These are phyloP conservation scores for Microbotryum silenes-acaulis DNA, from an alignment of 1,284 basidiomycete species.

Conservation along the genomic window DNA sequence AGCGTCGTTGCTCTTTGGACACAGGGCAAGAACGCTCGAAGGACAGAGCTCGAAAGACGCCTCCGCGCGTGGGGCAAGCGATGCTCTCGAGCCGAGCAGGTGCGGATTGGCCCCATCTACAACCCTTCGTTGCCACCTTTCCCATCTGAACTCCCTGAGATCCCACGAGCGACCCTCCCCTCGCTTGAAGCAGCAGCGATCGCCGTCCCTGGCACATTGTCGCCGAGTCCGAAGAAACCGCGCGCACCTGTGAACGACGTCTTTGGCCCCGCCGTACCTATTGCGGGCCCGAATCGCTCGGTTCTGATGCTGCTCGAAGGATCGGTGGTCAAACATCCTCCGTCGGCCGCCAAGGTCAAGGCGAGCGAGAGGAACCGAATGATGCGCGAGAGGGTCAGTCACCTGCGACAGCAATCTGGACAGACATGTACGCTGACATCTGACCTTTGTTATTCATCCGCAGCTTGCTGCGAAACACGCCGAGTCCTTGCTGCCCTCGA, in stretches of 20 bases:
- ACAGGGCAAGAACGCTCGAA: slow-evolving; percentile 22
- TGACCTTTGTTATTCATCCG: not conserved
- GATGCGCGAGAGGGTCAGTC: slow-evolving; percentile 15
- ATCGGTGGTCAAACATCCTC: slow-evolving; percentile 5
- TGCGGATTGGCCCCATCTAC: not conserved
- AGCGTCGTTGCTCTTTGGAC: slow-evolving; percentile 31
- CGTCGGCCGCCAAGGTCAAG: not conserved
- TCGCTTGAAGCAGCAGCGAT: slow-evolving; percentile 15
- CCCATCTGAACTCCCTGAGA: not conserved
- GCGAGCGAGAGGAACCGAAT: slow-evolving; percentile 14
- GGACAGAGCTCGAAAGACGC: slow-evolving; percentile 16
- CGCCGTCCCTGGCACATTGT: slow-evolving; percentile 17
- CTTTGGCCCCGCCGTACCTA: slow-evolving; percentile 10
- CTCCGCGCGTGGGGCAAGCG: slow-evolving; percentile 11
- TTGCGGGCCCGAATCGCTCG: slow-evolving; percentile 16
- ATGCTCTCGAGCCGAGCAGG: slow-evolving; percentile 5
- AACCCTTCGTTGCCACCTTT: not conserved
- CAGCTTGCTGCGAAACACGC: slow-evolving; percentile 25
- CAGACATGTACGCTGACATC: not conserved
- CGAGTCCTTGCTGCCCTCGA: slow-evolving; percentile 10
- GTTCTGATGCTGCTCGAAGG: slow-evolving; percentile 16
- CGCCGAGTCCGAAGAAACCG: slow-evolving; percentile 16
- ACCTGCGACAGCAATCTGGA: not conserved
- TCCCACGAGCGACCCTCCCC: slow-evolving; percentile 21
- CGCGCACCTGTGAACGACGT: not conserved